phyloP scores from a whole-genome alignment of 768 basidiomycete genomes.

The Lentinula aciculospora region DNA sequence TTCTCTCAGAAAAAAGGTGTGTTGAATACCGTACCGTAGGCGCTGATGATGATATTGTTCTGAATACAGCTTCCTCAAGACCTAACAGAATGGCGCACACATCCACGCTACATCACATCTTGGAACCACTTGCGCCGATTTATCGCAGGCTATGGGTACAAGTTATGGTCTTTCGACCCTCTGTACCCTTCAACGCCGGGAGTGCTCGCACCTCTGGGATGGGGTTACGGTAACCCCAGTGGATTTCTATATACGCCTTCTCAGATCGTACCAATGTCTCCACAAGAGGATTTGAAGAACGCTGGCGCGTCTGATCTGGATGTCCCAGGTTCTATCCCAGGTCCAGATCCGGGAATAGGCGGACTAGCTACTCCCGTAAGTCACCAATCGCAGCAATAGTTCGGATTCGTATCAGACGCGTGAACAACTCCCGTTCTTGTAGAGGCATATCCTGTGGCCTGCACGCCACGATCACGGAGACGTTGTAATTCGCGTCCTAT shows the following conservation, averaged over 20 bases:
- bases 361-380: neutral
- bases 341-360: neutral
- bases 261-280: neutral
- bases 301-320: neutral
- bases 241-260: neutral
- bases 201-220: neutral
- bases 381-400: neutral
- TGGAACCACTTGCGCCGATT: neutral
- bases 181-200: neutral
- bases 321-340: neutral
- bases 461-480: constrained; percentile 1
- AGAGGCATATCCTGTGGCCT: neutral
- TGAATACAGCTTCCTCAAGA: neutral
- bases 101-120: neutral
- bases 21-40: neutral
- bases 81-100: neutral
- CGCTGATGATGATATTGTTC: neutral
- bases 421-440: neutral
- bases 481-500: neutral
- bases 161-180: neutral
- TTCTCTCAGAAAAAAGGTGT: neutral
- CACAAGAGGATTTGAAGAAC: neutral
- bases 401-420: neutral
- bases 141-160: neutral
- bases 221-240: neutral